Conservation (phyloP, 2,329 filamentous ascomycete genomes). For the Aspergillus carbonarius region DNA sequence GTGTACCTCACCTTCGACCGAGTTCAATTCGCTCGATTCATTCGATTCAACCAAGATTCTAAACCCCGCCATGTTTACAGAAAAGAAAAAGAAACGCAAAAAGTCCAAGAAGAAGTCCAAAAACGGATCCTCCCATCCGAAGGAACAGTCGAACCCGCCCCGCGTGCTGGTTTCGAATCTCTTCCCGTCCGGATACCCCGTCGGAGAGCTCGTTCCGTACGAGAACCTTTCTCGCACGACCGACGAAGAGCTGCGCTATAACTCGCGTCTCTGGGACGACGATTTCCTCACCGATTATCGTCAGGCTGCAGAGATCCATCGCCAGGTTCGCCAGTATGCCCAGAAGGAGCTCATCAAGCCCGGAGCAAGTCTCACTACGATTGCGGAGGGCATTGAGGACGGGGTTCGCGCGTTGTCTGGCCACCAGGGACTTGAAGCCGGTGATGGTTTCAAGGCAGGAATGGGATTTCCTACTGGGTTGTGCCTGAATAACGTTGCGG, state of each 20-base stretch:
- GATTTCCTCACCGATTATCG: slow-evolving; percentile 56
- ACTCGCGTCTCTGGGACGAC: slow-evolving; percentile 44
- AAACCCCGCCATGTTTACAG: not conserved
- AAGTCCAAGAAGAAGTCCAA: slow-evolving; percentile 39
- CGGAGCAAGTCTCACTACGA: slow-evolving; percentile 49
- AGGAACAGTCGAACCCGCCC: slow-evolving; percentile 48
- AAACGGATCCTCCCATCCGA: slow-evolving; percentile 12
- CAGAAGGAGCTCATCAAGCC: slow-evolving; percentile 50
- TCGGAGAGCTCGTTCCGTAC: slow-evolving; percentile 43
- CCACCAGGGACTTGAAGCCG: slow-evolving; percentile 53
- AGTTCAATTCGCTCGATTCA: no score
- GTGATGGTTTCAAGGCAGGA: slow-evolving; percentile 52
- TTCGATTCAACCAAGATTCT: not conserved
- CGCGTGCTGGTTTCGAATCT: slow-evolving; percentile 48
- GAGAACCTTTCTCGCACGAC: slow-evolving; percentile 50
- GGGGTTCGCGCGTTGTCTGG: slow-evolving; percentile 52
- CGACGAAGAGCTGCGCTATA: slow-evolving; percentile 48
- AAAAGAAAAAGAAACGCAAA: slow-evolving; percentile 25
- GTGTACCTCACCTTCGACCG: not conserved
- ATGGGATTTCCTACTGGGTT: slow-evolving; percentile 59
- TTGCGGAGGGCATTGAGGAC: slow-evolving; percentile 57
- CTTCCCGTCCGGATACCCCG: slow-evolving; percentile 48
- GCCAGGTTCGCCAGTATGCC: slow-evolving; percentile 54
- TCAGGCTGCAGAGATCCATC: slow-evolving; percentile 57
- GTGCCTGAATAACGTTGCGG: slow-evolving; percentile 54